Base-by-base conservation (phyloP, 2,329 filamentous ascomycete genomes). In the Xylaria sp. region DNA sequence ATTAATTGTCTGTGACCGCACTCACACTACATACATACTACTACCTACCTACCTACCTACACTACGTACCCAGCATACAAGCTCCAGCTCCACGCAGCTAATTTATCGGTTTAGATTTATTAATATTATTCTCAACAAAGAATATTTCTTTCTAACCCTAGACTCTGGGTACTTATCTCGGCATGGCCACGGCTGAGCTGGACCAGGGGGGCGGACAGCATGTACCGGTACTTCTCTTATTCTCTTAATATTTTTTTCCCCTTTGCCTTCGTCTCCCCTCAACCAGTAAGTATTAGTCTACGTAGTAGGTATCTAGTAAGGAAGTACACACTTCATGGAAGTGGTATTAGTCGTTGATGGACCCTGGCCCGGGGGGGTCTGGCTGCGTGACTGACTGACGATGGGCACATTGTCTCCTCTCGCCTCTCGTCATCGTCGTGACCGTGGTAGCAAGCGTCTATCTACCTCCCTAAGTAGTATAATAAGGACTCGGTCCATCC, bases 341-440 rank as follows among this genome's bases (percentile, higher is more conserved):
- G 63, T 48, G 60, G 35, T 42, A 18, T 16, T 35, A 21, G 51
- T 54, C 29, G 54, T 68, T 29, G 23, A 58, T 54, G 42, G 53
- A 54, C 62, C 66, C 65, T 55, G 60, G 60, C 48, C 63, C 67
- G 65, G 57, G 65, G 57, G 32, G 60, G 61, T 60, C 40, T 58
- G 53, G 42, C 61, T 64, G 27, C 53, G 29, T 57, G 51, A 44
- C 48, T 60, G 60, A 65, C 65, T 69, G 62, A 58, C 67, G 61
- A 69, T 68, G 60, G 66, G 64, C 63, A 64, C 60, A 37, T 71
- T 23, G 63, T 53, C 62, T 65, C 44, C 35, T 51, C 35, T 54
- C 35, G 42, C 59, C 61, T 69, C 69, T 63, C 67, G 64, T 69
- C 69, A 69, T 71, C 67, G 60, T 58, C 61, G 27, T 63, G 51